Evolutionary conservation across 169 alveolate species (phyloP).

Genomic region (Blepharisma undulans): DNA sequence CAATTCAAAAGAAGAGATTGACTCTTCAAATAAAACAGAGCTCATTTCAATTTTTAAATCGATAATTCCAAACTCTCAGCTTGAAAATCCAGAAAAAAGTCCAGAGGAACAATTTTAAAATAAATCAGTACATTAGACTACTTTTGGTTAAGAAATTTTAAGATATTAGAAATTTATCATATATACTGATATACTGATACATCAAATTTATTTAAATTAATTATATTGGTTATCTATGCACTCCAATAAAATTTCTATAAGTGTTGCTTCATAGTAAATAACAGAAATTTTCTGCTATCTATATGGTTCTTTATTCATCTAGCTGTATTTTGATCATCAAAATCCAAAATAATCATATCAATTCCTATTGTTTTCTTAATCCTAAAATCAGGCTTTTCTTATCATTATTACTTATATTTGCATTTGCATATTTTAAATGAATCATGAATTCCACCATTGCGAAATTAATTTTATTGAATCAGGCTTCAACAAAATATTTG

Average conservation of each 20-base stretch:
- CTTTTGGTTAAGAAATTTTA: too few species aligned
- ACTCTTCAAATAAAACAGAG: too few species aligned
- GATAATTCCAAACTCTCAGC: too few species aligned
- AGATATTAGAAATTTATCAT: too few species aligned
- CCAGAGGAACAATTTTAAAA: too few species aligned
- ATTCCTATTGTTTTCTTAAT: background rate
- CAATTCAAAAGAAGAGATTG: too few species aligned
- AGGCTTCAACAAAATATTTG: conserved; percentile 14
- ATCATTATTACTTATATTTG: background rate
- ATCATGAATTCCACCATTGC: background rate
- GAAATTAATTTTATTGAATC: background rate
- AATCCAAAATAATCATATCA: background rate
- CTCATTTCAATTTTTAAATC: too few species aligned
- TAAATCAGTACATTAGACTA: too few species aligned
- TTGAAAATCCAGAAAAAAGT: too few species aligned
- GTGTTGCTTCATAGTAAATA: background rate
- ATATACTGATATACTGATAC: too few species aligned
- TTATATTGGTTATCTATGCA: too few species aligned
- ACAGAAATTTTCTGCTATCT: background rate
- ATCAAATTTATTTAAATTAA: too few species aligned
- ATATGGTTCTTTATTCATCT: background rate
- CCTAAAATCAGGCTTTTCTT: background rate
- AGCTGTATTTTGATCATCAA: background rate
- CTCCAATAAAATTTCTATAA: background rate
- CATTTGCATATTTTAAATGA: background rate